Base-by-base conservation (phyloP, 768 basidiomycete species). In the Mycena chlorophos region DNA sequence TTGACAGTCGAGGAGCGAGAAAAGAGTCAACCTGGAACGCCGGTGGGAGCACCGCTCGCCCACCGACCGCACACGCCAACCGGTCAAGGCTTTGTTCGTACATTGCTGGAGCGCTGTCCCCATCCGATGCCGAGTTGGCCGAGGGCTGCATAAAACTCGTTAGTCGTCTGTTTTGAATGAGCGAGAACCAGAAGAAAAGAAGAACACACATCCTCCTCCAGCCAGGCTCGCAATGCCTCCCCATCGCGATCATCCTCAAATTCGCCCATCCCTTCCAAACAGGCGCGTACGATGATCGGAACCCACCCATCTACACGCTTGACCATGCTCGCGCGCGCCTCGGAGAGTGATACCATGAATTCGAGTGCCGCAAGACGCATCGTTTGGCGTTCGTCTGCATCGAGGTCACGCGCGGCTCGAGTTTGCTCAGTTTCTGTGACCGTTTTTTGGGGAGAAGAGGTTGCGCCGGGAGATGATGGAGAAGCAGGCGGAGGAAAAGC, bases 1-100 rank as follows among this genome's bases (percentile, higher is more conserved):
- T 38, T 19, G 37, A 5, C 27, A 29, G 23, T 5, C n/a, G 19
- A n/a, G 50, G 22, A 55, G 17, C 46, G 23, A 17, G 28, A 52
- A 10, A 25, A 31, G 26, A 43, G 57, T 57, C 22, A 34, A 78
- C 78, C 70, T 79, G 83, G 73, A 94, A 94, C 4, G 92, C 87
- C 10, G 86, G 83, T 0, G 89, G 92, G 4, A 95, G 73, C 1
- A 94, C 82, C 0, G 82, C 74, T 54, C 85, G 78, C 0, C 93
- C 91, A 5, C 89, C 90, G 40, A 94, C 72, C 0, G 90, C 89
- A 68, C 86, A 86, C 10, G 93, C 89, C 3, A 94, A 68, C 6
- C 93, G 75, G 68, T 96, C 94, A 1, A 95, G 71, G 0, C 88
- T 80, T 59, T 94, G 90, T 61, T 96, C 93, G 56, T 91, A 92